These are phyloP conservation scores for Arthromyces matolae DNA, from an alignment of 768 basidiomycete genomes.

Conservation along the genomic window DNA sequence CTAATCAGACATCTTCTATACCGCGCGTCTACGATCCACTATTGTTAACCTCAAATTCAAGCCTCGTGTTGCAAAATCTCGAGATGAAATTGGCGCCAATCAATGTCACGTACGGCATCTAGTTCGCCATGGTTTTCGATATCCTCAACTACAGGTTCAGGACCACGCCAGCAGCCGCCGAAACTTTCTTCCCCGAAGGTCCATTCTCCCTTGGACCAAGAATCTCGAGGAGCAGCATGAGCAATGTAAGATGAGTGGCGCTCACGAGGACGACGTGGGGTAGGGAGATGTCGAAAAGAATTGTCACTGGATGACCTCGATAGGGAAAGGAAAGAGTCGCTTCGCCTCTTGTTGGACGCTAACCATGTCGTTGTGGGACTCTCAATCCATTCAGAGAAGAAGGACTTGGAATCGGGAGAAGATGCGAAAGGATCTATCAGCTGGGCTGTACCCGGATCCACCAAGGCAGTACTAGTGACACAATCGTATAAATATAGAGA, in stretches of 20 bases:
- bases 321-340: constrained; percentile 42
- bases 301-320: constrained; percentile 30
- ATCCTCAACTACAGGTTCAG: constrained; percentile 21
- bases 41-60: no score
- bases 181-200: constrained; percentile 36
- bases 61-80: constrained; percentile 35
- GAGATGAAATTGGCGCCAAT: constrained; percentile 58
- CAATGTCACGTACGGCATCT: constrained; percentile 36
- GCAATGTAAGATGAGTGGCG: constrained; percentile 30
- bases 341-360: neutral
- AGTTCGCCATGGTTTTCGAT: constrained; percentile 33
- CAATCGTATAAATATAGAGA: neutral
- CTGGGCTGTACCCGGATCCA: constrained; percentile 13
- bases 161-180: constrained; percentile 18
- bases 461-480: constrained; percentile 5
- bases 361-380: constrained; percentile 23
- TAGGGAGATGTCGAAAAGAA: constrained; percentile 19
- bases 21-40: no score
- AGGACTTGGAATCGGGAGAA: constrained; percentile 38
- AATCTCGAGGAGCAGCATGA: constrained; percentile 19
- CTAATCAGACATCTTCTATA: no score
- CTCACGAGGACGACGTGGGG: constrained; percentile 19
- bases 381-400: constrained; percentile 40
- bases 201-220: neutral
- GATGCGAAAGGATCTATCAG: constrained; percentile 39